phyloP scores from a whole-genome alignment of 2,329 filamentous ascomycete species.

The Mycosphaerella sp. region DNA sequence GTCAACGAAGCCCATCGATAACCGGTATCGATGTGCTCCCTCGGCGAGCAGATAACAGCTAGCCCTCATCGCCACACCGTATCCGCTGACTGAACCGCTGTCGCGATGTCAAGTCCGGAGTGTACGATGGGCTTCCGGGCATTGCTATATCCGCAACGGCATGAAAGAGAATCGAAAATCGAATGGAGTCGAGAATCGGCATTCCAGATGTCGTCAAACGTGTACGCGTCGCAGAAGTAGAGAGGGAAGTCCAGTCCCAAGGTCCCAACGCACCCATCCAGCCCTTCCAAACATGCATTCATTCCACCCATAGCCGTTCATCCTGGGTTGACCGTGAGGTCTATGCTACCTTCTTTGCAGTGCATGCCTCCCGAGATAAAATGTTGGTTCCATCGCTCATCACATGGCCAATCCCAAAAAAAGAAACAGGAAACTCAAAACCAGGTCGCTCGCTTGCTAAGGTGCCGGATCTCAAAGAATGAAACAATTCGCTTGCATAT shows the following conservation, averaged over 20 bases:
- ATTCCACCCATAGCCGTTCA: slow-evolving; percentile 10
- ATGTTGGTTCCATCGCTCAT: slow-evolving; percentile 13
- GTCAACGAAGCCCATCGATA: slow-evolving; percentile 16
- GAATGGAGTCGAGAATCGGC: slow-evolving; percentile 13
- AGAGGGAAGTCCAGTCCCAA: slow-evolving; percentile 8
- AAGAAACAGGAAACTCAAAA: slow-evolving; percentile 1
- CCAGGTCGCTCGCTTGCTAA: slow-evolving; percentile 22
- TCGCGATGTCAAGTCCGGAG: slow-evolving; percentile 19
- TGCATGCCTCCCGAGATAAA: slow-evolving; percentile 17
- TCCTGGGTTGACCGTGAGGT: slow-evolving; percentile 14
- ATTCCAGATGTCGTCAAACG: slow-evolving; percentile 19
- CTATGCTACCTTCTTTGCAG: slow-evolving; percentile 14
- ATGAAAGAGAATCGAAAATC: slow-evolving; percentile 13
- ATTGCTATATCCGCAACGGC: slow-evolving; percentile 5
- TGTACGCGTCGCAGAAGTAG: slow-evolving; percentile 17
- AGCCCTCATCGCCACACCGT: slow-evolving; percentile 23
- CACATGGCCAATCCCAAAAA: slow-evolving; percentile 5
- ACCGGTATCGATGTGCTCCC: slow-evolving; percentile 14
- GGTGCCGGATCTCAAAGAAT: slow-evolving; percentile 9
- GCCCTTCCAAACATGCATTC: slow-evolving; percentile 10
- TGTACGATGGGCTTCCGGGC: slow-evolving; percentile 25
- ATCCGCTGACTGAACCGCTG: slow-evolving; percentile 20
- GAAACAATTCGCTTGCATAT: slow-evolving; percentile 35
- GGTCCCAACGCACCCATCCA: slow-evolving; percentile 7
- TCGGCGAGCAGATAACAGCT: slow-evolving; percentile 11